phyloP scores from a whole-genome alignment of 129 eudicot species.

The Flaveria linearis region DNA sequence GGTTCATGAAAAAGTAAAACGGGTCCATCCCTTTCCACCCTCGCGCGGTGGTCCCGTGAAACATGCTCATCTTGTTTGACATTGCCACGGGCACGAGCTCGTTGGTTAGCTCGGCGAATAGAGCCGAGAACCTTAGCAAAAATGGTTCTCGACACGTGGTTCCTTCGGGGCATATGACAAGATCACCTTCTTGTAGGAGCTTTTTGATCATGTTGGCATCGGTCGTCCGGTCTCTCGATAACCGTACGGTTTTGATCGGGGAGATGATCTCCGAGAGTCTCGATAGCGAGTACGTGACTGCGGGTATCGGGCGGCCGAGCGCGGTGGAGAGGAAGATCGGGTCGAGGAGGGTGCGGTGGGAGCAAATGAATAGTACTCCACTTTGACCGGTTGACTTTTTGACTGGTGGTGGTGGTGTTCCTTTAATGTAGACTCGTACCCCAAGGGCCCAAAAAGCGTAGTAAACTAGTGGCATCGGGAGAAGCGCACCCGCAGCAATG shows the following conservation, averaged over 20 bases:
- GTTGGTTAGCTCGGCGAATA: slow-evolving; percentile 63
- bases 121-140: slow-evolving; percentile 60
- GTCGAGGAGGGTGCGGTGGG: slow-evolving; percentile 71
- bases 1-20: slow-evolving; percentile 75
- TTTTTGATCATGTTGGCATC: slow-evolving; percentile 70
- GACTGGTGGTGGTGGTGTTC: slow-evolving; percentile 62
- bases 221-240: slow-evolving; percentile 47
- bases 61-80: slow-evolving; percentile 63
- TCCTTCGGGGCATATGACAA: slow-evolving; percentile 73
- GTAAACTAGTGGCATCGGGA: slow-evolving; percentile 64
- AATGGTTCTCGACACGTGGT: slow-evolving; percentile 80
- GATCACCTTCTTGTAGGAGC: slow-evolving; percentile 54
- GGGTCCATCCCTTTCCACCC: slow-evolving; percentile 88
- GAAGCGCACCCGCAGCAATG: slow-evolving; percentile 62
- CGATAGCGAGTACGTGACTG: slow-evolving; percentile 68
- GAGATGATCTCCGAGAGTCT: slow-evolving; percentile 69
- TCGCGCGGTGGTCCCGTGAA: slow-evolving; percentile 69
- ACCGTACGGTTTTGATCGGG: slow-evolving; percentile 70
- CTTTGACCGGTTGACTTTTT: slow-evolving; percentile 54
- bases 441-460: slow-evolving; percentile 67
- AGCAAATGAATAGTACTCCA: slow-evolving; percentile 64
- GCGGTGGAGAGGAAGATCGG: slow-evolving; percentile 69
- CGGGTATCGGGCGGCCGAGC: slow-evolving; percentile 74
- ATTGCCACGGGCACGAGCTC: slow-evolving; percentile 66
- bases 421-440: slow-evolving; percentile 61